Evolutionary conservation across 2,329 filamentous ascomycete genomes (phyloP).

Genomic region (Aspergillus awamori): DNA sequence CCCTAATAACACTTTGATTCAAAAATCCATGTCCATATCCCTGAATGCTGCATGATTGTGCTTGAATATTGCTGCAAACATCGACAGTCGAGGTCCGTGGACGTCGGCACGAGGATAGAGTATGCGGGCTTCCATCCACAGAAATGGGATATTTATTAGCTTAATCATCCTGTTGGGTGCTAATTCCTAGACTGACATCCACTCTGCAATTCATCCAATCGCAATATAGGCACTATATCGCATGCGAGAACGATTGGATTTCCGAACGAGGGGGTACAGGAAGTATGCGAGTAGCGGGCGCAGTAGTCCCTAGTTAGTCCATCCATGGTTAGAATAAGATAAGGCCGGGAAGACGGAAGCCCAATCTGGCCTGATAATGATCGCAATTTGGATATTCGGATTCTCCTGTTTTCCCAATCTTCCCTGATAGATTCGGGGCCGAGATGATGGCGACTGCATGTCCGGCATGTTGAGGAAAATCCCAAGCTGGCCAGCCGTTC

Average conservation of each 20-base stretch:
- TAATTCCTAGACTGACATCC: neutral
- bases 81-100: neutral
- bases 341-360: neutral
- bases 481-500: neutral
- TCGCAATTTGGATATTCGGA: too few species aligned
- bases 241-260: neutral
- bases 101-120: neutral
- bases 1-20: too few species aligned
- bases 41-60: too few species aligned
- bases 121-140: neutral
- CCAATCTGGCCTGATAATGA: neutral
- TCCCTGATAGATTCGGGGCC: too few species aligned
- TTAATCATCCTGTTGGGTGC: neutral
- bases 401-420: too few species aligned
- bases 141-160: neutral
- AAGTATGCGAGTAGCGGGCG: neutral
- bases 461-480: neutral
- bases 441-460: neutral
- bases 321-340: neutral
- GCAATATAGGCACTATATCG: neutral
- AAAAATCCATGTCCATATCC: too few species aligned
- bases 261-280: neutral
- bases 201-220: neutral
- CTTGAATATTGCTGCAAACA: neutral
- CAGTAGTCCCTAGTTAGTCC: neutral